A percentile compares a stretch with the other conserved stretches of the same genome.
Conservation (phyloP, 306 rosid species). For the Dryas alaskensis region DNA sequence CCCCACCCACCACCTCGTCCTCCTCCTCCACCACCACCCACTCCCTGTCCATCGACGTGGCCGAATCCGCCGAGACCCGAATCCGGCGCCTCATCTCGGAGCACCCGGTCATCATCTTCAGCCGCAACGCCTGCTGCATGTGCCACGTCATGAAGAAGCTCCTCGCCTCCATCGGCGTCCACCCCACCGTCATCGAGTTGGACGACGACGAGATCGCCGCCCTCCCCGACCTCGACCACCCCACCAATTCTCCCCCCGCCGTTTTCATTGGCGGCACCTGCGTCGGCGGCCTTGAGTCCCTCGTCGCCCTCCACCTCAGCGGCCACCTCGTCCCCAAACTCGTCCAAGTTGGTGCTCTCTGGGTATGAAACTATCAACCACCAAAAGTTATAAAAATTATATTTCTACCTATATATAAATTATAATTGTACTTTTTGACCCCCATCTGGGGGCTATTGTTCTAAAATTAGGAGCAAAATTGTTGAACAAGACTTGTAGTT, state of each 20-base stretch:
- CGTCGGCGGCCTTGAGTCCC: slow-evolving; percentile 87
- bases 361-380: slow-evolving; percentile 33
- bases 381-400: too few species aligned
- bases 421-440: slow-evolving; percentile 16
- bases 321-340: slow-evolving; percentile 93
- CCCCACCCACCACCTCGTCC: neutral
- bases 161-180: slow-evolving; percentile 79
- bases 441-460: neutral
- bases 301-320: slow-evolving; percentile 91
- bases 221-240: slow-evolving; percentile 39
- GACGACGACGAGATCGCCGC: slow-evolving; percentile 88
- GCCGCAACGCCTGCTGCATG: slow-evolving; percentile 91
- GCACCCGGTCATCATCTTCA: slow-evolving; percentile 87
- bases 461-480: neutral
- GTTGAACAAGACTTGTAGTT: too few species aligned
- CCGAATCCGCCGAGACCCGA: slow-evolving; percentile 67
- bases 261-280: slow-evolving; percentile 78
- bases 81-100: slow-evolving; percentile 93
- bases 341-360: slow-evolving; percentile 84
- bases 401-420: neutral
- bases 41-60: slow-evolving; percentile 83
- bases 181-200: slow-evolving; percentile 93
- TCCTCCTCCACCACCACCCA: slow-evolving; percentile 16
- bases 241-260: slow-evolving; percentile 44
- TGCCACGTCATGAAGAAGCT: slow-evolving; percentile 99